Percentiles rank a stretch among this genome's conserved stretches.
These are phyloP conservation scores for Xylaria nigripes DNA, from an alignment of 495 filamentous ascomycete species.

Conservation along the genomic window DNA sequence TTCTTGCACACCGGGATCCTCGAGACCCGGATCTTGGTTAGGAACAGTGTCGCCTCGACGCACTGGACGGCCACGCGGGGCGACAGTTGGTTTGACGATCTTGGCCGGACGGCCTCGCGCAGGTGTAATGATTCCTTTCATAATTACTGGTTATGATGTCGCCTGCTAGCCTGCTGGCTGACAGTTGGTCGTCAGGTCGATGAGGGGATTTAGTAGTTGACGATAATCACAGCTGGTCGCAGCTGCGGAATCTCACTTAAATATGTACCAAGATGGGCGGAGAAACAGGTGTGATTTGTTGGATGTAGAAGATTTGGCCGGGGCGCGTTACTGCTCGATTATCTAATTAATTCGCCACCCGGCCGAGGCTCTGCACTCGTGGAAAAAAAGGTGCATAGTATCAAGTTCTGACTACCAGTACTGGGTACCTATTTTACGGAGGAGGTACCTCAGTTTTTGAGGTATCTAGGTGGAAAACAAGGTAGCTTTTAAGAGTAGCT, in stretches of 20 bases:
- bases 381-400: not conserved
- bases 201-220: constrained; percentile 17
- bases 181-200: constrained; percentile 26
- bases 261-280: not conserved
- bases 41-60: constrained; percentile 20
- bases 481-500: too few species aligned
- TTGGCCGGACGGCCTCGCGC: constrained; percentile 35
- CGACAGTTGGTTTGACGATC: constrained; percentile 30
- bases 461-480: too few species aligned
- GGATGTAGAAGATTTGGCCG: not conserved
- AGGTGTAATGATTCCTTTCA: constrained; percentile 28
- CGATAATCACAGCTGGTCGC: constrained; percentile 19
- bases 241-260: constrained; percentile 8
- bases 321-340: not conserved
- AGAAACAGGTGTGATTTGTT: not conserved
- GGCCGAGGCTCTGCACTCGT: not conserved
- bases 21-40: constrained; percentile 19
- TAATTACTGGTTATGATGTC: constrained; percentile 12
- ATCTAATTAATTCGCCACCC: not conserved
- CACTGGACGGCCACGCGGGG: constrained; percentile 17
- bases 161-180: constrained; percentile 26
- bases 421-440: too few species aligned
- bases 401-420: not conserved
- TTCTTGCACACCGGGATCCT: constrained; percentile 6
- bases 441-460: too few species aligned